Percentiles rank a stretch among this genome's conserved stretches.
phyloP scores from a whole-genome alignment of 768 basidiomycete species.

The Inosperma sp. region DNA sequence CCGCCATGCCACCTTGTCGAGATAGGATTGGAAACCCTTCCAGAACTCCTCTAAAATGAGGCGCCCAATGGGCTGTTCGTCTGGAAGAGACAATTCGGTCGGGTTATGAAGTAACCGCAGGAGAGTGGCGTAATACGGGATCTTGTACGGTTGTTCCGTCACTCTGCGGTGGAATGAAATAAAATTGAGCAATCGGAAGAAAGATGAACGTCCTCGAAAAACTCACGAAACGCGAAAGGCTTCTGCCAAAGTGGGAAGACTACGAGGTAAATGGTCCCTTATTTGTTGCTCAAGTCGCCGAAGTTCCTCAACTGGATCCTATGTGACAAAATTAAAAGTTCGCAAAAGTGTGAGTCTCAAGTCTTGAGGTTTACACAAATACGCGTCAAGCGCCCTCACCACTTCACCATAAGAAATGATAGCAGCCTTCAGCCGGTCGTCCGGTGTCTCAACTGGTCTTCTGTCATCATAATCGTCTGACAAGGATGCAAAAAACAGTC shows the following conservation, averaged over 20 bases:
- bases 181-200: constrained; percentile 10
- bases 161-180: constrained; percentile 44
- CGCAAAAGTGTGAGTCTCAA: neutral
- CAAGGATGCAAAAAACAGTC: constrained; percentile 8
- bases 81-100: constrained; percentile 33
- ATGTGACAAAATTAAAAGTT: neutral
- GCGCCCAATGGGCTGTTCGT: constrained; percentile 52
- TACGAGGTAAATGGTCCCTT: constrained; percentile 52
- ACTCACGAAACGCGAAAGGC: constrained; percentile 67
- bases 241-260: constrained; percentile 63
- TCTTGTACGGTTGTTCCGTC: constrained; percentile 92
- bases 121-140: constrained; percentile 81
- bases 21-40: constrained; percentile 83
- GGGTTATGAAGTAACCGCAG: constrained; percentile 62
- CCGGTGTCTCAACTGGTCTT: constrained; percentile 69
- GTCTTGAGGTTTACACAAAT: too few relatives aligned
- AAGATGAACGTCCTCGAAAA: constrained; percentile 24
- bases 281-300: constrained; percentile 63
- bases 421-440: constrained; percentile 60
- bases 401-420: constrained; percentile 80
- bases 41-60: constrained; percentile 84
- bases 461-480: constrained; percentile 69
- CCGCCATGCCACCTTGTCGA: constrained; percentile 89
- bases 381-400: constrained; percentile 73
- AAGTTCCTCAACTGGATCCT: constrained; percentile 73